These are phyloP conservation scores for Ophiocytium majus DNA, from an alignment of 352 stramenopile species.

Conservation along the genomic window DNA sequence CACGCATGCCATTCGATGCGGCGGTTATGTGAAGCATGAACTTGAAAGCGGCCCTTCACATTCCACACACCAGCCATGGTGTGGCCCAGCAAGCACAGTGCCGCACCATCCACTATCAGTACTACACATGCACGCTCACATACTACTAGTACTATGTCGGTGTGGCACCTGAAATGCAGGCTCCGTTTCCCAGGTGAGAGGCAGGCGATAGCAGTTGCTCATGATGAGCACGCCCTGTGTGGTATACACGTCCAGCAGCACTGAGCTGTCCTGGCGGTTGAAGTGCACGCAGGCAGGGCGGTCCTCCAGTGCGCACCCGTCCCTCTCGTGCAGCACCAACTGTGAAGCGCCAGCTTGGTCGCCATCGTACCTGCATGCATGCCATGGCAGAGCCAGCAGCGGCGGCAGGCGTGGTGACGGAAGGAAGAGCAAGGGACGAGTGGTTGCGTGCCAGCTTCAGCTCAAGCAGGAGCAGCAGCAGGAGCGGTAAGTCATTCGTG, in stretches of 20 bases:
- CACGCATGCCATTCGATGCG: neutral
- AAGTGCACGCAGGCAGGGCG: neutral
- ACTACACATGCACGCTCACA: neutral
- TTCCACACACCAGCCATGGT: neutral
- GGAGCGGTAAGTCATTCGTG: no score
- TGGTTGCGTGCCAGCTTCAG: no score
- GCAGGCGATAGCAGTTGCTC: neutral
- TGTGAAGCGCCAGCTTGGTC: no score
- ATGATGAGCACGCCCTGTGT: neutral
- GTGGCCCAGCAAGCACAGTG: neutral
- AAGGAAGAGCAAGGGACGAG: no score
- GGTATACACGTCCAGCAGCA: neutral
- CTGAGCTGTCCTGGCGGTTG: neutral
- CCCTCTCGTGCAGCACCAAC: neutral
- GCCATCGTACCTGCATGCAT: no score
- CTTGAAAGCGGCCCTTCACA: neutral
- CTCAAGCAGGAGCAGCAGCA: no score
- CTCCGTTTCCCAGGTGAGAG: neutral
- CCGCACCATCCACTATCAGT: neutral
- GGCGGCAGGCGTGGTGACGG: no score
- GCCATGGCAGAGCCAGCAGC: no score
- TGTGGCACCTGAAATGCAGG: conserved; percentile 12
- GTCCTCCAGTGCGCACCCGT: neutral
- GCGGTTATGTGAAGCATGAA: neutral
- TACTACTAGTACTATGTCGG: neutral